Evolutionary conservation across 805 yeast species (phyloP), one percentile per base, ranked within the genome.

Genomic region (Ogataea pignaliae): DNA sequence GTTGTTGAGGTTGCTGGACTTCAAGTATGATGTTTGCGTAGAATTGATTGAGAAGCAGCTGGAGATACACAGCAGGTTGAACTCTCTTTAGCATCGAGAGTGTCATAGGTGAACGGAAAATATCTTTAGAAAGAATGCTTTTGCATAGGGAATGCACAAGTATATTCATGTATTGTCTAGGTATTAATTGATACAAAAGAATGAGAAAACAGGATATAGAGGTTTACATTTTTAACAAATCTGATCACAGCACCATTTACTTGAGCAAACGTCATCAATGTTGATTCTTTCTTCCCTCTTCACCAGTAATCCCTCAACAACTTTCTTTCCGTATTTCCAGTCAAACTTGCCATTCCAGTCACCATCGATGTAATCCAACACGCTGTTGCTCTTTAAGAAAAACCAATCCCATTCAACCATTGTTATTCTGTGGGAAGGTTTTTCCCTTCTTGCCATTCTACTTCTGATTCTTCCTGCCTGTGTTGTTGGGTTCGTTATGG

Each of bases 371-470:
- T 51, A 44, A 32, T 55, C 56, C 33, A 54, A 50, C 2, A 36
- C 34, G 37, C 47, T 46, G 2, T 65, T 66, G 1, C 72, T 72
- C 43, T 69, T 64, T 51, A 78, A 64, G 17, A 63, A 62, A 49
- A 65, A 73, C 98, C 98, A 91, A 32, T 74, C 75, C 99, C 99
- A 93, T 48, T 87, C 93, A 32, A 88, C 81, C 58, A 91, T 78
- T 5, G 97, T 97, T 29, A 91, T 93, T 44, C 97, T 70, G 63
- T 91, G 97, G 0, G 95, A 84, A 0, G 87, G 78, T 37, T 82
- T 76, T 34, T 83, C 63, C 48, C 73, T 60, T 51, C 81, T 57
- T 60, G 75, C 61, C 54, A 66, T 57, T 4, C 72, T 71, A 11
- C 72, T 68, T 0, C 71, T 69, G 13, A n/a, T 28, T 21, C 26